Conservation (phyloP, 2,329 filamentous ascomycete species). For the Davidsoniella eucalypti region DNA sequence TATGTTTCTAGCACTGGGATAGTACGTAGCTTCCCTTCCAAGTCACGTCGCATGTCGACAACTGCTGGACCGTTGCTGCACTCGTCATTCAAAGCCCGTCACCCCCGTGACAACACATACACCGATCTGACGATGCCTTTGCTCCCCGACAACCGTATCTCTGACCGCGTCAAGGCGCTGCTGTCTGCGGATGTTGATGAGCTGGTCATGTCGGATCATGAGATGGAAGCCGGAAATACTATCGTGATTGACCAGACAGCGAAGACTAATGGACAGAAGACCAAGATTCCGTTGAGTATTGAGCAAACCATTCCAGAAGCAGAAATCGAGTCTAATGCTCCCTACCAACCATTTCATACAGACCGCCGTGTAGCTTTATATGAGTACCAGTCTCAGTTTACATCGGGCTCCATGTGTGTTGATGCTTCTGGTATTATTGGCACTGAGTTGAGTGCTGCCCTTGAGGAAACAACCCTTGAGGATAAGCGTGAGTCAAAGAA, state of each 20-base stretch:
- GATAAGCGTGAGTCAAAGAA: slow-evolving; percentile 25
- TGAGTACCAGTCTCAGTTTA: slow-evolving; percentile 31
- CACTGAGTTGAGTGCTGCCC: slow-evolving; percentile 23
- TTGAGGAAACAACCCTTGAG: slow-evolving; percentile 24
- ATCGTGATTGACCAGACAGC: slow-evolving; percentile 30
- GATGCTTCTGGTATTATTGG: slow-evolving; percentile 15
- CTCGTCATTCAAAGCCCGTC: background rate
- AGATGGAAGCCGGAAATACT: slow-evolving; percentile 37
- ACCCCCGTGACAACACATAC: slow-evolving; percentile 32
- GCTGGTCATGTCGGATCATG: slow-evolving; percentile 34
- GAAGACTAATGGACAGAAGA: slow-evolving; percentile 16
- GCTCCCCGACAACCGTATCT: slow-evolving; percentile 38
- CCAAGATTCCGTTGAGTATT: slow-evolving; percentile 21
- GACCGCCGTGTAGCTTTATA: slow-evolving; percentile 70
- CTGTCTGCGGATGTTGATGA: slow-evolving; percentile 23
- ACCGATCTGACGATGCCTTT: slow-evolving; percentile 50
- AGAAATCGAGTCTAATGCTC: slow-evolving; percentile 88
- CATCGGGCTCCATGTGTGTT: no score
- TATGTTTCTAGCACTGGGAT: slow-evolving; percentile 49
- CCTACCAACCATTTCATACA: slow-evolving; percentile 91
- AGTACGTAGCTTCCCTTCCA: slow-evolving; percentile 48
- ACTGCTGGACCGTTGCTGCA: background rate
- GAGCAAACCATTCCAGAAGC: slow-evolving; percentile 56
- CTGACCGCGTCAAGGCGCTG: slow-evolving; percentile 5
- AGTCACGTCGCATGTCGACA: slow-evolving; percentile 36